Percentiles rank a stretch among this genome's conserved stretches.
Evolutionary conservation across 2,329 filamentous ascomycete genomes (phyloP).

Genomic region (Hypoxylon sp.): DNA sequence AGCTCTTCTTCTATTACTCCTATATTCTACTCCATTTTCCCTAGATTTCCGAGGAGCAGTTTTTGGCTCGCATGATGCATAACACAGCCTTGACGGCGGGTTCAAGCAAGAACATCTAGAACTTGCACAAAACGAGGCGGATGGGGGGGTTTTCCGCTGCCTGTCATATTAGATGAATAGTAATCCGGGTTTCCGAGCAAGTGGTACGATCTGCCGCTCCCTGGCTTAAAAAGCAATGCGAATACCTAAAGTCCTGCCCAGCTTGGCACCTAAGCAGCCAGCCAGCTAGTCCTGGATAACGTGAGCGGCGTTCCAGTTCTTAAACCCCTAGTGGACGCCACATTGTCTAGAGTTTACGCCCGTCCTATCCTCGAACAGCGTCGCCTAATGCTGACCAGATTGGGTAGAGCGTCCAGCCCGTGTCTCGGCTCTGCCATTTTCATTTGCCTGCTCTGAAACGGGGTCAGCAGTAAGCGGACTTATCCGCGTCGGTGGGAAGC

Average conservation of each 20-base stretch:
- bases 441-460: background rate
- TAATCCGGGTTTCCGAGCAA: constrained; percentile 2
- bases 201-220: constrained; percentile 4
- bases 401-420: background rate
- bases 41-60: background rate
- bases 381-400: background rate
- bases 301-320: background rate
- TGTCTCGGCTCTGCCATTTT: constrained; percentile 12
- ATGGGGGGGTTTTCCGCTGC: background rate
- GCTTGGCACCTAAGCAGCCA: background rate
- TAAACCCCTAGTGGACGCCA: constrained; percentile 25
- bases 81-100: background rate
- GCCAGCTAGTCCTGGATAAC: constrained; percentile 21
- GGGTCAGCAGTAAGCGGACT: background rate
- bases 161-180: background rate
- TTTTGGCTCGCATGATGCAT: background rate
- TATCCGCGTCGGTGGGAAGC: background rate
- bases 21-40: background rate
- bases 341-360: constrained; percentile 3
- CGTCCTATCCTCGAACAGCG: constrained; percentile 7
- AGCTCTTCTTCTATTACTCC: background rate
- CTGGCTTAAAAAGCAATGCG: constrained; percentile 2
- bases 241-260: background rate
- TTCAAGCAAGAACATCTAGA: background rate
- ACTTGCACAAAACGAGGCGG: background rate